Evolutionary conservation across 495 filamentous ascomycete species (phyloP), one percentile per base, ranked within the genome.

Genomic region (Durotheca rogersii): DNA sequence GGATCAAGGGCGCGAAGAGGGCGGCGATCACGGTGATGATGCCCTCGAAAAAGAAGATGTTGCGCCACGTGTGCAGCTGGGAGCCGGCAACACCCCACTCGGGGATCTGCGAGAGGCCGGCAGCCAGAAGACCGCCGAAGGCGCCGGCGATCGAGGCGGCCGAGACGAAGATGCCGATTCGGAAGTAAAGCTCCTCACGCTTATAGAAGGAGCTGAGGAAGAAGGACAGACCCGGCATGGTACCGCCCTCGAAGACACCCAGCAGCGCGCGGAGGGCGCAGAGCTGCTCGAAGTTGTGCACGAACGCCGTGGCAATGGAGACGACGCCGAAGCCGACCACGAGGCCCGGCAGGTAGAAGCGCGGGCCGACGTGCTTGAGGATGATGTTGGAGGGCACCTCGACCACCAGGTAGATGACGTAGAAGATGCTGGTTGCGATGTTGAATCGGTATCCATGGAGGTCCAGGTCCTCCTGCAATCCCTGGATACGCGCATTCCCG

Each of bases 31-130:
- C 72, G 56, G 82, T 73, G 41, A 83, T 53, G 10, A 83, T 49
- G 0, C 82, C 82, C 65, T 85, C 82, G 43, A 85, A 81, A 54
- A 84, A 81, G 66, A 84, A 77, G 50, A 85, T 85, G 75, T 82
- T 84, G 40, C 81, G 73, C 82, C 81, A 85, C 6, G 77, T 78
- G 53, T 78, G 69, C 41, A 68, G 75, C 21, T 18, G 71, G 56
- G 54, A 69, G 51, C 66, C 47, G 0, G 71, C 74, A 21, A 73
- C 69, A 0, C 74, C 74, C 72, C 72, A 77, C 9, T 55, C 53
- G 0, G 74, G 74, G 4, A 83, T 75, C 23, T 69, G 60, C 14
- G 77, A 68, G 19, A 82, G 73, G 0, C 69, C 76, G 1, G 76
- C 73, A 1, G 79, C 77, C 32, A 81, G 68, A 6, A 82, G 61